These are phyloP conservation scores for Acer yangbiense DNA, from an alignment of 345 rosid genomes.

Conservation along the genomic window DNA sequence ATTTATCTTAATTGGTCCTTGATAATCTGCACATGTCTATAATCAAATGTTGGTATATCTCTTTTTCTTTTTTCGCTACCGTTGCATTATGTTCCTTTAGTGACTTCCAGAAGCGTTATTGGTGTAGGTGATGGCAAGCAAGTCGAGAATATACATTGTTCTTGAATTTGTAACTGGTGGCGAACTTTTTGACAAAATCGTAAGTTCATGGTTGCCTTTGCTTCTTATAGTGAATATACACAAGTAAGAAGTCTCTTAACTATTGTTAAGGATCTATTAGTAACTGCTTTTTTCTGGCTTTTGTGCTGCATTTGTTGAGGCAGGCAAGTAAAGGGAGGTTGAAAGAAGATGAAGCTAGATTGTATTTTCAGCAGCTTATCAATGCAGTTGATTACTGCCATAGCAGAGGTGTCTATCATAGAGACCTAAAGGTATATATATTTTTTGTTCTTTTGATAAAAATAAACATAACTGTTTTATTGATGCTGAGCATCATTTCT, in stretches of 20 bases:
- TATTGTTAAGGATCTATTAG: background rate
- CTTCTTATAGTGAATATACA: background rate
- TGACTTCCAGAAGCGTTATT: conserved; percentile 23
- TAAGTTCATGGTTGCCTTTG: conserved; percentile 39
- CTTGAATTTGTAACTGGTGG: conserved; percentile 95
- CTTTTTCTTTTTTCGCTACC: background rate
- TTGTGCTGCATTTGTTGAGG: conserved; percentile 1
- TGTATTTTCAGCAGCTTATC: conserved; percentile 93
- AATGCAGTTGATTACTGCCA: conserved; percentile 98
- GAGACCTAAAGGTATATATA: conserved; percentile 79
- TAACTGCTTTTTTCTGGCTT: conserved; percentile 14
- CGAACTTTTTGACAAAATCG: conserved; percentile 97
- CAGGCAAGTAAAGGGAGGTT: conserved; percentile 92
- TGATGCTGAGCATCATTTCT: background rate
- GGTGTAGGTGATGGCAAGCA: conserved; percentile 97
- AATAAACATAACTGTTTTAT: background rate
- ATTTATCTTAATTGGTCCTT: conserved; percentile 1
- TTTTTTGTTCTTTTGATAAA: background rate
- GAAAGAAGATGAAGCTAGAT: conserved; percentile 95
- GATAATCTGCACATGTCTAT: background rate
- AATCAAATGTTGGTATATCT: background rate
- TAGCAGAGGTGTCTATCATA: conserved; percentile 91
- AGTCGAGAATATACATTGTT: conserved; percentile 90
- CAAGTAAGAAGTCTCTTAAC: background rate
- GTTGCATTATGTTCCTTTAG: conserved; percentile 2